Conservation (phyloP, 2,329 filamentous ascomycete species). For the Penicillium sp. region DNA sequence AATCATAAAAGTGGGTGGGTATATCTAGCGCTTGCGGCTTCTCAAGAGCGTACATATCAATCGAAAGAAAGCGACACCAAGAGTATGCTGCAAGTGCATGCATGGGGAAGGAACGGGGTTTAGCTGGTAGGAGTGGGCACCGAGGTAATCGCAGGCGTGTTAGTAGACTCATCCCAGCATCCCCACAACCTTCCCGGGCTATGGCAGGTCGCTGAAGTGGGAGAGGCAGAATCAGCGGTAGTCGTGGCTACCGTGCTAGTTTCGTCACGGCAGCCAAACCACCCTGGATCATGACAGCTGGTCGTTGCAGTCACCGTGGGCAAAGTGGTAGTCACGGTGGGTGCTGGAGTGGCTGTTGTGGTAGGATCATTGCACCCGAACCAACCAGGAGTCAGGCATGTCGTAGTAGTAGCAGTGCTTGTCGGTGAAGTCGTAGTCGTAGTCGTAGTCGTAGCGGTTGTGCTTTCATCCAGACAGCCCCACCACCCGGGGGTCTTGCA, state of each 20-base stretch:
- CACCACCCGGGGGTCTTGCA: constrained; percentile 38
- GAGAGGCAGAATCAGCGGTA: background rate
- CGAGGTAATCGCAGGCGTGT: background rate
- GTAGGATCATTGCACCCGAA: constrained; percentile 42
- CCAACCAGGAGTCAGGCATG: constrained; percentile 39
- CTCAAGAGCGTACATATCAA: background rate
- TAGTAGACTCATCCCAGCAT: background rate
- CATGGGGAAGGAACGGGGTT: background rate
- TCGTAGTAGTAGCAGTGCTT: constrained; percentile 34
- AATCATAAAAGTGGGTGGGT: constrained; percentile 8
- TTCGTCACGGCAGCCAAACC: constrained; percentile 36
- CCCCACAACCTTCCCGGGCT: background rate
- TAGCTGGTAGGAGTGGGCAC: background rate
- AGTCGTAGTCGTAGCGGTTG: constrained; percentile 18
- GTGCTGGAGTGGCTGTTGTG: constrained; percentile 19
- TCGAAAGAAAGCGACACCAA: background rate
- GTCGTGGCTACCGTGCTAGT: constrained; percentile 11
- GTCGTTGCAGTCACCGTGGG: constrained; percentile 17
- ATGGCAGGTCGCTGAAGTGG: background rate
- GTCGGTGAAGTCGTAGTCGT: constrained; percentile 22
- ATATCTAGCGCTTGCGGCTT: constrained; percentile 3
- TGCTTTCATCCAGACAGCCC: constrained; percentile 32
- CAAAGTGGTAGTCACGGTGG: constrained; percentile 10
- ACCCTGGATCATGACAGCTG: constrained; percentile 30
- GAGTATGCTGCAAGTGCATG: background rate